These are phyloP conservation scores for Pseudogymnoascus sp. DNA, from an alignment of 2,329 filamentous ascomycete species.

Conservation along the genomic window DNA sequence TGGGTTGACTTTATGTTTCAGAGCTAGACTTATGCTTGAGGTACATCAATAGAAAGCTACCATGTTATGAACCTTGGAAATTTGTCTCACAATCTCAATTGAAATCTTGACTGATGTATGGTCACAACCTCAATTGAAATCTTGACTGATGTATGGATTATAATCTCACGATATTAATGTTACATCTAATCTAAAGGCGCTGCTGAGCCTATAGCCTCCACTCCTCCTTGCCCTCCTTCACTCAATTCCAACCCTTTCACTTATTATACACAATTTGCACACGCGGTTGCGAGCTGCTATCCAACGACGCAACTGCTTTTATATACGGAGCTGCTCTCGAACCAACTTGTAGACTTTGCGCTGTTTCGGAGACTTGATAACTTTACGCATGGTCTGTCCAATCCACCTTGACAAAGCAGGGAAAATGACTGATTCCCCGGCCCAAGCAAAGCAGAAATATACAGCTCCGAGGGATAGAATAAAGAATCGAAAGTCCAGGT, in stretches of 20 bases:
- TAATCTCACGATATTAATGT: neutral
- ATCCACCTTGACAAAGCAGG: conserved; percentile 60
- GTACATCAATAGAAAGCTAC: neutral
- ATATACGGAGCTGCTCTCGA: conserved; percentile 52
- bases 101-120: neutral
- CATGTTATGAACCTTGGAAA: neutral
- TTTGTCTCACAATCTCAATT: neutral
- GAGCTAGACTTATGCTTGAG: neutral
- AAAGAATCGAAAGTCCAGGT: conserved; percentile 63
- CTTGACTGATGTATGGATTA: neutral
- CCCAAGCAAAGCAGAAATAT: conserved; percentile 64
- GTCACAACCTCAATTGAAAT: neutral
- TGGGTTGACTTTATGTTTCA: neutral
- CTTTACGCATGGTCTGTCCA: conserved; percentile 51
- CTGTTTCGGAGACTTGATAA: conserved; percentile 61
- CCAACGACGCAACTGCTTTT: neutral
- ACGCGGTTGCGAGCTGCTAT: neutral
- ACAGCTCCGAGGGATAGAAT: conserved; percentile 62
- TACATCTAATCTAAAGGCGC: neutral
- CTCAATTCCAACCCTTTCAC: neutral
- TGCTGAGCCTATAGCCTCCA: neutral
- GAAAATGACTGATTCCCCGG: conserved; percentile 66
- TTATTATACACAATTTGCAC: neutral
- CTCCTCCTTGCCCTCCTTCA: neutral
- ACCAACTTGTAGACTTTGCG: conserved; percentile 86